Evolutionary conservation across 2,329 filamentous ascomycete genomes (phyloP), one percentile per base, ranked within the genome.

Genomic region (Fusarium cicatricum): DNA sequence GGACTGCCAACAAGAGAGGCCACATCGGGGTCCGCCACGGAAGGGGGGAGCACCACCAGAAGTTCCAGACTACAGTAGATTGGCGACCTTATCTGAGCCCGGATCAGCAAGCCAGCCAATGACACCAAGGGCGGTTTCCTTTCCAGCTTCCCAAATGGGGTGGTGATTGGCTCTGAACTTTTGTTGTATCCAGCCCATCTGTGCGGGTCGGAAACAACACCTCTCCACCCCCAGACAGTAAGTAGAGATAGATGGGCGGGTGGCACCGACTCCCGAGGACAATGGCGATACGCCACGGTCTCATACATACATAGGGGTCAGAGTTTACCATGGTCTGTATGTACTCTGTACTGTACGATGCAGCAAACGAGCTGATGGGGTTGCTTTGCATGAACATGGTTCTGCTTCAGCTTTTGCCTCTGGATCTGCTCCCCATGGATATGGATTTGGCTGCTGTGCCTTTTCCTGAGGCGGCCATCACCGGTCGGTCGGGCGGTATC

Each of bases 211-310:
- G 28, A 15, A 38, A n/a, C n/a, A 8, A 14, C 8, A 42, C 34
- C 17, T 44, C 34, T 62, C 58, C 58, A 62, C 58, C 58, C 58
- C 58, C 58, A 52, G 56, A 58, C 52, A 45, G n/a, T n/a, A n/a
- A n/a, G n/a, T n/a, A n/a, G 44, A 42, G 19, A 28, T n/a, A 42
- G 19, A 28, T n/a, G n/a, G 57, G 50, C 58, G 58, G 58, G 58
- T 62, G 58, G 58, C 58, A 62, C 58, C 47, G n/a, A n/a, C n/a
- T n/a, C n/a, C n/a, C n/a, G 58, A 62, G 51, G 15, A 26, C 39
- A 48, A 54, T 34, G 55, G 43, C 10, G 52, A 58, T 56, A 41
- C 36, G 31, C 55, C 41, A 42, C 48, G 42, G 34, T 19, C 42
- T 42, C 32, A 52, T n/a, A n/a, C n/a, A n/a, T n/a, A n/a, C n/a